Base-by-base conservation (phyloP, 1,139 yeast species). In the Sugiyamaella castrensis region DNA sequence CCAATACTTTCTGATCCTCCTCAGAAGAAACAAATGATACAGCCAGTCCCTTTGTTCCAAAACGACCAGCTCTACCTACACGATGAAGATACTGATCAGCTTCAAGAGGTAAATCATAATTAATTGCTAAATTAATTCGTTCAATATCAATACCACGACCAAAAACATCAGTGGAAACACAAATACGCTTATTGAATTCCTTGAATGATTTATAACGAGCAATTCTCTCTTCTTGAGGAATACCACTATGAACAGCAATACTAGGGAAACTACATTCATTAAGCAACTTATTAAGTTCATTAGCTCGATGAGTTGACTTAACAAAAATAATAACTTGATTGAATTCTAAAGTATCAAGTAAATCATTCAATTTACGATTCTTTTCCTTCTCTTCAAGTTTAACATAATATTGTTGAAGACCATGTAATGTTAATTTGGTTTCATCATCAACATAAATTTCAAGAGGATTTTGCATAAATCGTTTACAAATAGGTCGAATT, bases 11-110 rank as follows among this genome's bases (percentile, higher is more conserved):
- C 71, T 88, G 89, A 67, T 92, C 98, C 57, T 84, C 94, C 63
- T 82, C 85, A 53, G 82, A 77, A 37, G 95, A 79, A 49, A 92
- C 95, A 62, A 92, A 87, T 44, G 97, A 88, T 54, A 92, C 79
- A 48, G 97, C 96, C 64, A 92, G 82, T 75, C 98, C 98, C 76
- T 92, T 92, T 69, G 98, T 92, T 77, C 98, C 98, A 66, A 92
- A 92, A 80, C 98, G 89, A 74, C 98, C 98, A 61, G 98, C 98
- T 82, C 98, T 89, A 69, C 98, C 98, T 56, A 92, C 98, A 76
- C 98, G 87, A 77, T 92, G 98, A 69, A 92, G 81, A 74, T 92
- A 92, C 73, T 92, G 97, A 73, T 92, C 98, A 57, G 98, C 96
- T 74, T 88, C 96, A 59, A 72, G 76, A 48, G 82, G 80, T 61